phyloP scores from a whole-genome alignment of 2,329 filamentous ascomycete genomes.

The Lecanicillium sp. region DNA sequence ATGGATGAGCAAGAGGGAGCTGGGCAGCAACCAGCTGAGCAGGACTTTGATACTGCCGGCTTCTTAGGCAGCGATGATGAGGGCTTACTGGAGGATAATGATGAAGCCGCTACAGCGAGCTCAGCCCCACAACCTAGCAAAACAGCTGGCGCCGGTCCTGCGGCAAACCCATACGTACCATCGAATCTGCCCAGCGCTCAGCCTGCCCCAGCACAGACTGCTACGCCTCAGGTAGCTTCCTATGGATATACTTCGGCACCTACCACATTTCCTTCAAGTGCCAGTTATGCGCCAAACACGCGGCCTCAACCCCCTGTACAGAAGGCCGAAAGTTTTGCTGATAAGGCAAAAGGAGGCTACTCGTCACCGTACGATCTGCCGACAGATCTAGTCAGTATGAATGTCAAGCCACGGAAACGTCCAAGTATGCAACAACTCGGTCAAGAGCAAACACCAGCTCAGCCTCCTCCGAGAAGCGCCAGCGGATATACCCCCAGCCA shows the following conservation, averaged over 20 bases:
- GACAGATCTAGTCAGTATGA: conserved; percentile 56
- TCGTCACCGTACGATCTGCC: conserved; percentile 92
- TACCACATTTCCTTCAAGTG: conserved; percentile 16
- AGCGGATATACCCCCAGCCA: conserved; percentile 26
- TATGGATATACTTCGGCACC: conserved; percentile 7
- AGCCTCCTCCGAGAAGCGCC: conserved; percentile 30
- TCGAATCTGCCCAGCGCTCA: background rate
- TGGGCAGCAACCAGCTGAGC: conserved; percentile 22
- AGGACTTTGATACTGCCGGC: conserved; percentile 50
- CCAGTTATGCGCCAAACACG: conserved; percentile 15
- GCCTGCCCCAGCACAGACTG: conserved; percentile 2
- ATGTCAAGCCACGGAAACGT: conserved; percentile 60
- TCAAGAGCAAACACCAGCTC: conserved; percentile 30
- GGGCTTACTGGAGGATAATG: conserved; percentile 69
- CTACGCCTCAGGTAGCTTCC: conserved; percentile 8
- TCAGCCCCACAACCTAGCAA: conserved; percentile 1
- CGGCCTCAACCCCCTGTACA: conserved; percentile 35
- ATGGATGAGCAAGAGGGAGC: conserved; percentile 45
- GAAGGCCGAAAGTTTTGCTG: conserved; percentile 75
- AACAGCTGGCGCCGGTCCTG: background rate
- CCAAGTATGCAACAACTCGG: conserved; percentile 48
- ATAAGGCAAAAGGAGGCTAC: conserved; percentile 87
- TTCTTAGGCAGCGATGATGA: conserved; percentile 80
- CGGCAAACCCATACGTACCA: conserved; percentile 11
- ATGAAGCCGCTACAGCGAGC: conserved; percentile 21